Conservation (phyloP, 768 basidiomycete species). For the Cubamyces sp. region DNA sequence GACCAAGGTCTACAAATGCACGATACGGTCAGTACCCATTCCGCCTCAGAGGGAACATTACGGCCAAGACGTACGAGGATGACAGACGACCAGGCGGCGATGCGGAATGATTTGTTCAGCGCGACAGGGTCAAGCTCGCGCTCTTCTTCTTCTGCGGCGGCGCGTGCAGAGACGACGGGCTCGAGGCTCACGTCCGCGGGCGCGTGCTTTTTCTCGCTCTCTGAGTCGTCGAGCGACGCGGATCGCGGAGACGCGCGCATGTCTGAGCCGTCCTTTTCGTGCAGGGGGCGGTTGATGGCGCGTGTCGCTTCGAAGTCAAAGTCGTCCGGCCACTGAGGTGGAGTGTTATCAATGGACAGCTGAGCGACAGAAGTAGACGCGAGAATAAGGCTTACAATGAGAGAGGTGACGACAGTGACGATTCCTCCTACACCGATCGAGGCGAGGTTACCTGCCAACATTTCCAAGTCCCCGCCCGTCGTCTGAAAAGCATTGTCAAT, state of each 20-base stretch:
- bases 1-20: constrained; percentile 51
- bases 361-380: not conserved
- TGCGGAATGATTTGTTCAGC: constrained; percentile 75
- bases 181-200: constrained; percentile 27
- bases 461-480: constrained; percentile 53
- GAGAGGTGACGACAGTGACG: constrained; percentile 64
- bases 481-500: constrained; percentile 19
- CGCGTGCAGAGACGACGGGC: constrained; percentile 41
- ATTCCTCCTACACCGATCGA: constrained; percentile 83
- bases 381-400: constrained; percentile 51
- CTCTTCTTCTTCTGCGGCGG: constrained; percentile 41
- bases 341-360: not conserved
- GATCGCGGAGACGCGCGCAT: constrained; percentile 7
- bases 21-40: constrained; percentile 1
- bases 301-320: constrained; percentile 84
- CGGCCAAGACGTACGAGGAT: constrained; percentile 52
- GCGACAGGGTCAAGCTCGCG: constrained; percentile 66
- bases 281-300: constrained; percentile 62
- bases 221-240: constrained; percentile 36
- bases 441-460: constrained; percentile 91
- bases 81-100: constrained; percentile 78
- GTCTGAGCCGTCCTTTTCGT: constrained; percentile 21
- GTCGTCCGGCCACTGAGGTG: constrained; percentile 70
- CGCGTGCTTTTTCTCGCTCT: constrained; percentile 43
- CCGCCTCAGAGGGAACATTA: not conserved